phyloP scores from a whole-genome alignment of 2,329 filamentous ascomycete genomes.

The Curvularia sp. region DNA sequence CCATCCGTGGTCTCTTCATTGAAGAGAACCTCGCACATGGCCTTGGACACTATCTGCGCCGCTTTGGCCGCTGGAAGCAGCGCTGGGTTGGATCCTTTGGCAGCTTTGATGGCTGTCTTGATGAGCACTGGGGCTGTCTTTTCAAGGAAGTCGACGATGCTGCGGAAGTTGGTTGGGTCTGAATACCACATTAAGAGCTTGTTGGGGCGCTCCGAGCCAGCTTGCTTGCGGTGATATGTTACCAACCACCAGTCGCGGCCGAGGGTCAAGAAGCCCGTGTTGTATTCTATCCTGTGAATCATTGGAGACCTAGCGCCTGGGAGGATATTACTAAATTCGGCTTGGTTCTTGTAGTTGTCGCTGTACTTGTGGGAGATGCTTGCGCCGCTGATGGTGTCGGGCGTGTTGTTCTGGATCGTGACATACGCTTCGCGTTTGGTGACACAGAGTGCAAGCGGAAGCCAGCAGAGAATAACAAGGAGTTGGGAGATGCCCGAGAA shows the following conservation, averaged over 20 bases:
- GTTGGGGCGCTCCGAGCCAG: constrained; percentile 4
- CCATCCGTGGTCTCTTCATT: constrained; percentile 14
- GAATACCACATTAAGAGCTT: constrained; percentile 3
- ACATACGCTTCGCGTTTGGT: constrained; percentile 15
- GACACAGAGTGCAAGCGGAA: constrained; percentile 9
- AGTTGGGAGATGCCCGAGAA: background rate
- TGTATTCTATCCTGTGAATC: constrained; percentile 14
- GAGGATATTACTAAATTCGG: constrained; percentile 4
- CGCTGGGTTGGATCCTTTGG: constrained; percentile 6
- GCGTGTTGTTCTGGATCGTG: constrained; percentile 21
- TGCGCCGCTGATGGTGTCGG: constrained; percentile 14
- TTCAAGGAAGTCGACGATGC: background rate
- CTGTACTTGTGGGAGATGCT: constrained; percentile 19
- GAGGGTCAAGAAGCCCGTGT: constrained; percentile 13
- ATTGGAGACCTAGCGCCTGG: constrained; percentile 1
- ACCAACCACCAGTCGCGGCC: constrained; percentile 20
- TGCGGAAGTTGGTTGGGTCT: constrained; percentile 1
- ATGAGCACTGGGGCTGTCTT: background rate
- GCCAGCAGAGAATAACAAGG: constrained; percentile 7
- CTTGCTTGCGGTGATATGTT: constrained; percentile 14
- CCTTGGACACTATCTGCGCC: constrained; percentile 13
- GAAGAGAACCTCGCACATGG: constrained; percentile 19
- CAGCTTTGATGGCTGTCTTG: background rate
- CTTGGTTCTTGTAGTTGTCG: constrained; percentile 16
- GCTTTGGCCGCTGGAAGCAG: constrained; percentile 9